These are phyloP conservation scores for Kwoniella pini DNA, from an alignment of 768 basidiomycete genomes.

Conservation along the genomic window DNA sequence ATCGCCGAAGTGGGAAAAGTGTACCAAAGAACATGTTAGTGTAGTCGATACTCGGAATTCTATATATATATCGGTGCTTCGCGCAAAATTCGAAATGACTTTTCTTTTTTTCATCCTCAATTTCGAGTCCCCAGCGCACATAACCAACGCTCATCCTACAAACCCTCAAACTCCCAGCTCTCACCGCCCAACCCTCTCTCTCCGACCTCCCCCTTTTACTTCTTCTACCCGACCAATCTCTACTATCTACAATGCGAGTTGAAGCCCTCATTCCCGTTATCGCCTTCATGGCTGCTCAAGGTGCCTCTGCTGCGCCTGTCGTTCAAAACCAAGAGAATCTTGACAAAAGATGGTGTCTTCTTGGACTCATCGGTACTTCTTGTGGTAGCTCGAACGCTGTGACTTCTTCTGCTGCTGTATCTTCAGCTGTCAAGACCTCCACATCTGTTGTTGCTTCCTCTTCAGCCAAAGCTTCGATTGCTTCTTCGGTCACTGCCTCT, in stretches of 20 bases:
- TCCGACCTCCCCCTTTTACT: constrained; percentile 17
- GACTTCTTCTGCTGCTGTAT: constrained; percentile 1
- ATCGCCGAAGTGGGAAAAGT: constrained; percentile 2
- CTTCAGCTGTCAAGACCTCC: constrained; percentile 11
- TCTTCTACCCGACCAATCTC: constrained; percentile 24
- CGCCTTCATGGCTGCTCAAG: constrained; percentile 18
- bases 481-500: constrained; percentile 7
- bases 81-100: not conserved
- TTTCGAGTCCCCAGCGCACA: constrained; percentile 21
- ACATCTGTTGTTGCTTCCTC: constrained; percentile 8
- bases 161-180: constrained; percentile 1
- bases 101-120: constrained; percentile 17
- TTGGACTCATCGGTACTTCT: constrained; percentile 21
- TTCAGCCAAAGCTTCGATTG: constrained; percentile 3
- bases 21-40: not conserved
- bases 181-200: constrained; percentile 16
- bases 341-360: constrained; percentile 29
- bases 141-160: constrained; percentile 12
- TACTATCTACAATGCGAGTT: constrained; percentile 20
- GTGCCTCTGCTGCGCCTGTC: constrained; percentile 24
- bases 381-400: constrained; percentile 9
- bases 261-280: constrained; percentile 27
- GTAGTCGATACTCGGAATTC: not conserved
- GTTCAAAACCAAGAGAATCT: constrained; percentile 10
- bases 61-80: constrained; percentile 2